Evolutionary conservation across 2,329 filamentous ascomycete species (phyloP).

Genomic region (Aspergillus aculeatus): DNA sequence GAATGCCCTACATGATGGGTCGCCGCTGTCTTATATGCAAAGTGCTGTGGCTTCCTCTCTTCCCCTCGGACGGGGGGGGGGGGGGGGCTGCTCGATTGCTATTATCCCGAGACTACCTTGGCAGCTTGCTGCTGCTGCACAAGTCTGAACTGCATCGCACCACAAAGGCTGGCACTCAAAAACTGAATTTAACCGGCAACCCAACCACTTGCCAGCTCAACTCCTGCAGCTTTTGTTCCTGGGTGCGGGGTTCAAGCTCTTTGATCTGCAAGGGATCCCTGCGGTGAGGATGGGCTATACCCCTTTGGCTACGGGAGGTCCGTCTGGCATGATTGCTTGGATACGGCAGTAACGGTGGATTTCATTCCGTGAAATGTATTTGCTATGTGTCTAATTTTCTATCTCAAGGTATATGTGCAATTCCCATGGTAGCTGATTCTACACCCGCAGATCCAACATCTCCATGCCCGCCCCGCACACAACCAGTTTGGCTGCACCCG

Average conservation of each 20-base stretch:
- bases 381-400: background rate
- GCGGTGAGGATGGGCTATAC: background rate
- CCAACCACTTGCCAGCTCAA: background rate
- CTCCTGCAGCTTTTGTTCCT: background rate
- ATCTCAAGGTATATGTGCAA: conserved; percentile 6
- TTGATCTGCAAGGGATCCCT: background rate
- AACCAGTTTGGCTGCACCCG: conserved; percentile 32
- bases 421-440: conserved; percentile 5
- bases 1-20: too few relatives aligned
- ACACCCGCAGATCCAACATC: conserved; percentile 28
- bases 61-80: too few relatives aligned
- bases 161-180: background rate
- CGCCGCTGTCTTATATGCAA: background rate
- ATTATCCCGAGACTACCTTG: background rate
- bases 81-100: background rate
- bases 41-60: too few relatives aligned
- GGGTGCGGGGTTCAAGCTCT: background rate
- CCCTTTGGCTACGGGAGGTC: conserved; percentile 1
- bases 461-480: conserved; percentile 54
- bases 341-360: background rate
- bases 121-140: background rate
- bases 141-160: background rate
- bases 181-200: background rate
- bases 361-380: too few relatives aligned
- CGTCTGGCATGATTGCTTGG: background rate